Conservation (phyloP, 805 yeast genomes). For the Tetrapisispora pingtungensis region DNA sequence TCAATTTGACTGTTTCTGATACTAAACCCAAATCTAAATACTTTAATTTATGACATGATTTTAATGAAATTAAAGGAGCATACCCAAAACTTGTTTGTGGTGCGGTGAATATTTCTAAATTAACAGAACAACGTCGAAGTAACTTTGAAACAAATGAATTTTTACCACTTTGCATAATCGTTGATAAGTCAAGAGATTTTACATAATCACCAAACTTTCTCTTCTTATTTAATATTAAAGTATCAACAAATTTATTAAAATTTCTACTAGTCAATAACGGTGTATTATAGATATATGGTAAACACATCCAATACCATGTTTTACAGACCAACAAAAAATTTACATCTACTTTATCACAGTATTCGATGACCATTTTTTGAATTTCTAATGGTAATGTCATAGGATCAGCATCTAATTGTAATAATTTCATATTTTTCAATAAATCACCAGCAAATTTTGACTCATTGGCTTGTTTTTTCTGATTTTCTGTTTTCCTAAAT, state of each 20-base stretch:
- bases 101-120: conserved; percentile 63
- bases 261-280: conserved; percentile 62
- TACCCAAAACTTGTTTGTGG: conserved; percentile 94
- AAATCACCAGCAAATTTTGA: not conserved
- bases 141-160: conserved; percentile 82
- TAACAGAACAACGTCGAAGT: conserved; percentile 62
- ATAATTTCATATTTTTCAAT: not conserved
- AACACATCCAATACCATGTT: conserved; percentile 46
- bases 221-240: conserved; percentile 41
- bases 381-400: conserved; percentile 42
- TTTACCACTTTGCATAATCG: conserved; percentile 81
- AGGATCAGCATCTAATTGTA: not conserved
- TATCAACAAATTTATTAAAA: conserved; percentile 62
- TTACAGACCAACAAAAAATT: conserved; percentile 51
- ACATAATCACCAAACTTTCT: conserved; percentile 47
- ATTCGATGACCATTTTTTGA: conserved; percentile 32
- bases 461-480: not conserved
- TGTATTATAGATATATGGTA: conserved; percentile 53
- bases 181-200: conserved; percentile 57
- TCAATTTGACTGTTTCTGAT: conserved; percentile 79
- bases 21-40: conserved; percentile 74
- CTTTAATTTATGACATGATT: conserved; percentile 54
- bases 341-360: conserved; percentile 12
- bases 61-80: conserved; percentile 75
- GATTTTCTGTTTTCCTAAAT: not conserved